phyloP scores from a whole-genome alignment of 2,329 filamentous ascomycete genomes.

The Penicillium sp. region DNA sequence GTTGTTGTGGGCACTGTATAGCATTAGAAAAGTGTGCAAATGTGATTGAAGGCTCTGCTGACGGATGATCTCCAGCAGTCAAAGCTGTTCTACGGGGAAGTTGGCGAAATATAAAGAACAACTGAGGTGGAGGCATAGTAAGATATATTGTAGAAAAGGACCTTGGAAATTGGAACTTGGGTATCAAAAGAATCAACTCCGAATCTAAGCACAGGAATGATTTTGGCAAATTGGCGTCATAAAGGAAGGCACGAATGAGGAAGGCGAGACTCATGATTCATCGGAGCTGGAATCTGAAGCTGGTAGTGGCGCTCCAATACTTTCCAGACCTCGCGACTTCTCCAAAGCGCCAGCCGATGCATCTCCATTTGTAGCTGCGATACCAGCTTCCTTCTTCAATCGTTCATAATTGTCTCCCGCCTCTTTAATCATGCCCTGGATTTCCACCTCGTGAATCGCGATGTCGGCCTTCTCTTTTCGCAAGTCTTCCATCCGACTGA shows the following conservation, averaged over 20 bases:
- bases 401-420: slow-evolving; percentile 71
- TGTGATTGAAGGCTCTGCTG: not conserved
- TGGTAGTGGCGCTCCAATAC: slow-evolving; percentile 33
- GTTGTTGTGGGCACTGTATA: slow-evolving; percentile 11
- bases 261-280: slow-evolving; percentile 22
- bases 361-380: slow-evolving; percentile 26
- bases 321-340: slow-evolving; percentile 39
- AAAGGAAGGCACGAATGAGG: not conserved
- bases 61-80: slow-evolving; percentile 5
- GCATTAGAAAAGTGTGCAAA: slow-evolving; percentile 1
- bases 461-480: slow-evolving; percentile 70
- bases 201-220: slow-evolving; percentile 6
- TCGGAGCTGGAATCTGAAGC: slow-evolving; percentile 28
- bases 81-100: slow-evolving; percentile 19
- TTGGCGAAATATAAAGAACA: slow-evolving; percentile 33
- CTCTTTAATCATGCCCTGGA: slow-evolving; percentile 78
- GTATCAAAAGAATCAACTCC: slow-evolving; percentile 21
- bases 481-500: slow-evolving; percentile 65
- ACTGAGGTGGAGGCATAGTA: slow-evolving; percentile 30
- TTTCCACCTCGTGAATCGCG: slow-evolving; percentile 68
- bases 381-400: slow-evolving; percentile 49
- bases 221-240: not conserved
- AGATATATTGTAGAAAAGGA: slow-evolving; percentile 4
- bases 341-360: slow-evolving; percentile 29
- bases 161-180: slow-evolving; percentile 2